These are phyloP conservation scores for Tylopilus vinaceipallidus DNA, from an alignment of 768 basidiomycete genomes.

Conservation along the genomic window DNA sequence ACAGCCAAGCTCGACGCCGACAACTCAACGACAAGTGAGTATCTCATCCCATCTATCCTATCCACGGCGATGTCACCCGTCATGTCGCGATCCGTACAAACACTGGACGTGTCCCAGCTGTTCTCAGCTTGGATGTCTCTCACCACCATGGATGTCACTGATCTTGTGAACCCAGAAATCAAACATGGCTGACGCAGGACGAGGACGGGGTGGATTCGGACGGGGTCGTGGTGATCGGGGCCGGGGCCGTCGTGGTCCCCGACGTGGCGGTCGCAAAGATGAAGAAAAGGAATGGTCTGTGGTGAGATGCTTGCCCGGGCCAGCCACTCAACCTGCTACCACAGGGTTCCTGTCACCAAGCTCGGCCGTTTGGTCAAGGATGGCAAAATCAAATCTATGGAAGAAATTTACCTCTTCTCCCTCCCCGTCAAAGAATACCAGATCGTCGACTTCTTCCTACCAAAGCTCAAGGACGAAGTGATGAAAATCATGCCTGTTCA, in stretches of 20 bases:
- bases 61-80: background rate
- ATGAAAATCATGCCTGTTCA: slow-evolving; percentile 99
- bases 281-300: slow-evolving; percentile 99
- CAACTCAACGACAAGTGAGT: slow-evolving; percentile 38
- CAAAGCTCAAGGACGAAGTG: slow-evolving; percentile 98
- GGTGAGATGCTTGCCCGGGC: background rate
- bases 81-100: background rate
- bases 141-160: slow-evolving; percentile 39
- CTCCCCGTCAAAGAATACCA: slow-evolving; percentile 99
- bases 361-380: slow-evolving; percentile 99
- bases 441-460: slow-evolving; percentile 99
- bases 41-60: background rate
- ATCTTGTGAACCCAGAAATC: slow-evolving; percentile 28
- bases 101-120: background rate
- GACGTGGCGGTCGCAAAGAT: slow-evolving; percentile 97
- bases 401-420: slow-evolving; percentile 99
- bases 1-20: slow-evolving; percentile 19
- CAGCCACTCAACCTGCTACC: slow-evolving; percentile 9
- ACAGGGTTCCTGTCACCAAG: slow-evolving; percentile 96
- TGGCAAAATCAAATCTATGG: slow-evolving; percentile 99
- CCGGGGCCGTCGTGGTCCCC: slow-evolving; percentile 71
- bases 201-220: slow-evolving; percentile 90
- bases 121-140: slow-evolving; percentile 49
- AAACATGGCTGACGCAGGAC: slow-evolving; percentile 85
- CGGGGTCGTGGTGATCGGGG: slow-evolving; percentile 75